phyloP scores from a whole-genome alignment of 106 monocot species.

The Dendrobium huoshanense region DNA sequence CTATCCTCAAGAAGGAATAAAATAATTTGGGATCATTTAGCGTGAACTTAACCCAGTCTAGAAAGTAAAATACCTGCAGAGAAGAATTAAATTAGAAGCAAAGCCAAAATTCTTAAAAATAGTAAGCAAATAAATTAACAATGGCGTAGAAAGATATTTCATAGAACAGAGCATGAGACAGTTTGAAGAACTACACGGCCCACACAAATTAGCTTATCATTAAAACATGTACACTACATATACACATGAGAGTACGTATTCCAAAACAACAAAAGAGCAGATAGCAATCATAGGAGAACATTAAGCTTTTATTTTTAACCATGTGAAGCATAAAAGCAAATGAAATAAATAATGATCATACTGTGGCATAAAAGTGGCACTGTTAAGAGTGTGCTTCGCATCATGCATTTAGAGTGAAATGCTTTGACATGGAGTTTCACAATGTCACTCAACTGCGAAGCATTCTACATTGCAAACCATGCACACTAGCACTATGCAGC shows the following conservation, averaged over 20 bases:
- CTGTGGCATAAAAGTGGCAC: background rate
- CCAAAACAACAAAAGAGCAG: background rate
- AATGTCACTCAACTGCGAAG: background rate
- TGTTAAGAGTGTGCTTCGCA: background rate
- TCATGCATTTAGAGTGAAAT: background rate
- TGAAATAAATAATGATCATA: background rate
- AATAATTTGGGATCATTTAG: conserved; percentile 56
- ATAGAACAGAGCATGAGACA: background rate
- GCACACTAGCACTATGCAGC: background rate
- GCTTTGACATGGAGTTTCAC: background rate
- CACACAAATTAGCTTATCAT: background rate
- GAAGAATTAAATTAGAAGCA: background rate
- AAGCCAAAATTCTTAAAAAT: background rate
- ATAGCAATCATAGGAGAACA: background rate
- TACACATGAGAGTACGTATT: background rate
- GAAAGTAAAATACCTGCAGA: conserved; percentile 73
- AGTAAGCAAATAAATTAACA: background rate
- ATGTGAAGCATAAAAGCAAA: background rate
- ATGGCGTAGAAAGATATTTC: background rate
- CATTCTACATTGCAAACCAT: background rate
- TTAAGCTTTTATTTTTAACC: background rate
- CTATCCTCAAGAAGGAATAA: conserved; percentile 52
- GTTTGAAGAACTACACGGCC: background rate
- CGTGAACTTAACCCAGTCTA: conserved; percentile 68
- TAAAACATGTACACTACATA: background rate